A percentile compares a stretch with the other conserved stretches of the same genome.
Conservation (phyloP, 176 grass and related monocot genomes). For the Carex kokanica region DNA sequence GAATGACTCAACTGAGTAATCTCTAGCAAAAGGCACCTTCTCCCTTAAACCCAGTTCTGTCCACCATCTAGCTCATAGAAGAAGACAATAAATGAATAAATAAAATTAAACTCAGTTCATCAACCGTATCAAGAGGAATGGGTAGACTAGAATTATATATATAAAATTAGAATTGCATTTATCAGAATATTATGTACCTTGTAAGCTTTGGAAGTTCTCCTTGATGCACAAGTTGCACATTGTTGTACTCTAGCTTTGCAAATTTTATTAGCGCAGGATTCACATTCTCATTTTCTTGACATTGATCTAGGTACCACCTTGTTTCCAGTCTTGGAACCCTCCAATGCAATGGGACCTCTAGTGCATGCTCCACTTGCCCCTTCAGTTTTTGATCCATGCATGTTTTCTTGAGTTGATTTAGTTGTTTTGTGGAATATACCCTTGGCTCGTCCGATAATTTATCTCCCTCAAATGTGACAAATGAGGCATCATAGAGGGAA, state of each 20-base stretch:
- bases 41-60: conserved; percentile 24
- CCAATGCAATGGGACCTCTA: conserved; percentile 39
- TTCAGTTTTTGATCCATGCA: background rate
- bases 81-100: background rate
- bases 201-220: conserved; percentile 18
- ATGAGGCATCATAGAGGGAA: conserved; percentile 29
- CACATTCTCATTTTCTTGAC: background rate
- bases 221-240: conserved; percentile 32
- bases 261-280: conserved; percentile 22
- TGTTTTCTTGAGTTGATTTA: conserved; percentile 9
- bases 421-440: background rate
- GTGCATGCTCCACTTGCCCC: background rate
- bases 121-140: too few relatives aligned
- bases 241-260: conserved; percentile 40
- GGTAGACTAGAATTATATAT: too few relatives aligned
- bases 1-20: conserved; percentile 30
- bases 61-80: conserved; percentile 43
- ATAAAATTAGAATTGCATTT: too few relatives aligned
- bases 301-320: conserved; percentile 39
- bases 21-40: conserved; percentile 37
- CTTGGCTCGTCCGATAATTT: conserved; percentile 14
- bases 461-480: conserved; percentile 20
- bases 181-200: conserved; percentile 22
- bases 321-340: conserved; percentile 29
- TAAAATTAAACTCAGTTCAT: background rate